Evolutionary conservation across 805 yeast species (phyloP), one percentile per base, ranked within the genome.

Genomic region (Pichia rugopelliculosa): DNA sequence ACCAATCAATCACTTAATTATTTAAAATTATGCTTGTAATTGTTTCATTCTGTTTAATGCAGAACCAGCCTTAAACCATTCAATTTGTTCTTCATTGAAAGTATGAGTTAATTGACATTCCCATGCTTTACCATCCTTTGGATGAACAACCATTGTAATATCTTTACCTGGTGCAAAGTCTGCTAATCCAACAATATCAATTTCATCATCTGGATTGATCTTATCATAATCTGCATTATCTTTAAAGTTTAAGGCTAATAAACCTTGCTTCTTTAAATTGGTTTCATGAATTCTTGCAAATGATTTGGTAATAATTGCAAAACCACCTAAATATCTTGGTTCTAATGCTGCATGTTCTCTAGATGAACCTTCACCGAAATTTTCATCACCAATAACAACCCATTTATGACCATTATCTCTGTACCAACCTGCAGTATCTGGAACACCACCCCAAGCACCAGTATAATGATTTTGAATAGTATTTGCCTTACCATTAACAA

Each of bases 271-370:
- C 90, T 91, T 91, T 83, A 91, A 83, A 85, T 91, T 91, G 62
- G 99, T 91, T 80, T 91, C 99, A 77, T 91, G 99, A 65, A 91
- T 93, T 77, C 98, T 87, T 58, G 98, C 98, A 70, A 93, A 93
- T 42, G 97, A 90, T 75, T 88, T 91, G 71, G 96, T 88, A 67
- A 91, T 87, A 74, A 91, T 91, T 61, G 97, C 97, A 68, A 87
- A 88, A 64, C 95, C 98, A 79, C 97, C 97, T 68, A 91, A 80
- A 90, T 74, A 93, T 79, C 99, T 87, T 77, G 99, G 99, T 80
- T 90, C 96, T 70, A 91, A 81, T 61, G 99, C 99, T 68, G 98
- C 99, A 71, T 91, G 99, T 77, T 91, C 99, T 80, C 99, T 88
- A 62, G 98, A 91, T 55, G 97, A 90, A 77, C 99, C 99, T 79